A percentile compares a stretch with the other conserved stretches of the same genome.
Conservation (phyloP, 2,329 filamentous ascomycete species). For the Anthostomella pinea region DNA sequence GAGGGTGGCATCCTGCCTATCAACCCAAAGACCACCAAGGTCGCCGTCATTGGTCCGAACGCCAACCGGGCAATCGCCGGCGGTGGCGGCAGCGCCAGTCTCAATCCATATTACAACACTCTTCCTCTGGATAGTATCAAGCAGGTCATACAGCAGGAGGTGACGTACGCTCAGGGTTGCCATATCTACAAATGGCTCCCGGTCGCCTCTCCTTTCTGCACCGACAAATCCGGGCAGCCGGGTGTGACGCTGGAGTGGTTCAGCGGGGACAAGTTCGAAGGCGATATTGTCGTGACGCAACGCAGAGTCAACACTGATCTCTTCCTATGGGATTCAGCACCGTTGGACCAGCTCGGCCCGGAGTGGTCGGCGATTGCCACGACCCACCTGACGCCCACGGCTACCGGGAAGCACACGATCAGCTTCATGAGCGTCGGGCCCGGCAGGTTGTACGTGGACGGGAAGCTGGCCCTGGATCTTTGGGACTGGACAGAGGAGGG, state of each 20-base stretch:
- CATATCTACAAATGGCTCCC: slow-evolving; percentile 66
- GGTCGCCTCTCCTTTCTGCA: slow-evolving; percentile 58
- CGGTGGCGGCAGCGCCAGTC: slow-evolving; percentile 64
- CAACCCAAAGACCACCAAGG: slow-evolving; percentile 50
- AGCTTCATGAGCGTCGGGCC: slow-evolving; percentile 68
- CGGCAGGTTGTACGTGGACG: slow-evolving; percentile 59
- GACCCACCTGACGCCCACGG: slow-evolving; percentile 55
- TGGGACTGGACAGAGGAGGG: slow-evolving; percentile 70
- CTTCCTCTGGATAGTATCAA: slow-evolving; percentile 63
- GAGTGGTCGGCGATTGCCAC: slow-evolving; percentile 64
- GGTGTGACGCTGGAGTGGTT: slow-evolving; percentile 66
- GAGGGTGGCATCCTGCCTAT: slow-evolving; percentile 58
- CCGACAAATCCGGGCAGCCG: slow-evolving; percentile 51
- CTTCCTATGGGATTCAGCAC: slow-evolving; percentile 69
- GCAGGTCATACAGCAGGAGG: slow-evolving; percentile 49
- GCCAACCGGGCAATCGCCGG: slow-evolving; percentile 66
- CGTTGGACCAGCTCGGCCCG: slow-evolving; percentile 55
- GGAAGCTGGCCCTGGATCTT: slow-evolving; percentile 58
- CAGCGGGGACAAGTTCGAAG: slow-evolving; percentile 60
- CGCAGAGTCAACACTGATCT: slow-evolving; percentile 62
- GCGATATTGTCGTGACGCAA: slow-evolving; percentile 54
- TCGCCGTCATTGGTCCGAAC: slow-evolving; percentile 67
- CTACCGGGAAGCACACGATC: slow-evolving; percentile 61
- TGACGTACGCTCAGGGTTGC: slow-evolving; percentile 60
- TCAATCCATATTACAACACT: slow-evolving; percentile 68